phyloP scores from a whole-genome alignment of 208 protist genomes.

The Wallacemonas rigidus region DNA sequence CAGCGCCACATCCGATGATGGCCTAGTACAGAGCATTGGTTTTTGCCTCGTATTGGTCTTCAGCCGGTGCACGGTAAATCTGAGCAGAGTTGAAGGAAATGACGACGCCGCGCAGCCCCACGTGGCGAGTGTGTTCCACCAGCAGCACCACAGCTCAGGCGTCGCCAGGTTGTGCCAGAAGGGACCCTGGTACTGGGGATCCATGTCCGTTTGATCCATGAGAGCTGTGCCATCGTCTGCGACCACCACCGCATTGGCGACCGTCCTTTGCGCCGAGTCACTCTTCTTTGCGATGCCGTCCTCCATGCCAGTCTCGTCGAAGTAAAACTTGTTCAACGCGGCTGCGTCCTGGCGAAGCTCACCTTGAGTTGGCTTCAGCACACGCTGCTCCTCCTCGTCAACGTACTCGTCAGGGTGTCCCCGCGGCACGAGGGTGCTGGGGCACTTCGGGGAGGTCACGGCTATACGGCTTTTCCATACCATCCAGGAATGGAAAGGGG shows the following conservation, averaged over 20 bases:
- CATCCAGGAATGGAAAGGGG: conserved; percentile 45
- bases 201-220: conserved; percentile 26
- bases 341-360: conserved; percentile 21
- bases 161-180: conserved; percentile 47
- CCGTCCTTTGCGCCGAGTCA: not conserved
- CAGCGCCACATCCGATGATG: conserved; percentile 62
- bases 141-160: conserved; percentile 57
- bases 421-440: not conserved
- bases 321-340: conserved; percentile 12
- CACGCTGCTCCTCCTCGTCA: conserved; percentile 18
- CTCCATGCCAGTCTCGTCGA: not conserved
- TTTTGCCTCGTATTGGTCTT: conserved; percentile 32
- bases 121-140: conserved; percentile 51
- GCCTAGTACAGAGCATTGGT: conserved; percentile 50
- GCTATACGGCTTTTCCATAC: conserved; percentile 40
- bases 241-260: conserved; percentile 11
- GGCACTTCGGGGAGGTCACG: conserved; percentile 19
- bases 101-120: conserved; percentile 63
- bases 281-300: not conserved
- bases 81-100: conserved; percentile 66
- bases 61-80: conserved; percentile 50
- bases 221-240: conserved; percentile 30
- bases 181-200: conserved; percentile 61
- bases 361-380: conserved; percentile 10
- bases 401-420: conserved; percentile 6